These are phyloP conservation scores for Cadophora gregata DNA, from an alignment of 2,329 filamentous ascomycete species.

Conservation along the genomic window DNA sequence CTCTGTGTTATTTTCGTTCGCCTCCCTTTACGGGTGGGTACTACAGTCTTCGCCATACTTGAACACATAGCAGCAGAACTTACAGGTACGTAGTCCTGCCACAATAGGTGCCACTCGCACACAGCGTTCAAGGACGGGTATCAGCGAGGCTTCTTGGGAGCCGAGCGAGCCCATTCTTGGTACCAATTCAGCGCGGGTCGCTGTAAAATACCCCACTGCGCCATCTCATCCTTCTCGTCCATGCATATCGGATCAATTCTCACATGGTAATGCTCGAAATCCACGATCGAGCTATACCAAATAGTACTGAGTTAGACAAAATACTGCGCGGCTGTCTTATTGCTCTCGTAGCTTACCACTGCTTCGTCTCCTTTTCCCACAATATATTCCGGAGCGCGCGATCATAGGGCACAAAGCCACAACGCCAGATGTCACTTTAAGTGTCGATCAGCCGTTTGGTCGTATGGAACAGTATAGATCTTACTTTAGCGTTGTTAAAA, in stretches of 20 bases:
- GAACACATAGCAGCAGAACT: no score
- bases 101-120: neutral
- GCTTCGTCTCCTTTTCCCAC: constrained; percentile 7
- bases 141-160: constrained; percentile 4
- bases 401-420: constrained; percentile 16
- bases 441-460: neutral
- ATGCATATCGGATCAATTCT: neutral
- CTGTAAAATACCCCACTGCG: constrained; percentile 13
- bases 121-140: neutral
- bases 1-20: no score
- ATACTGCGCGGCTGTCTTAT: no score
- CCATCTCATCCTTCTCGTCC: constrained; percentile 19
- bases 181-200: constrained; percentile 19
- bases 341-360: constrained; percentile 1
- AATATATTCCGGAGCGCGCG: constrained; percentile 16
- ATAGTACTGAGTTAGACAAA: neutral
- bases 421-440: constrained; percentile 11
- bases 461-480: neutral
- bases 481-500: constrained; percentile 8
- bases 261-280: constrained; percentile 16
- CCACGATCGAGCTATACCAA: constrained; percentile 16
- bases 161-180: constrained; percentile 11
- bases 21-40: no score
- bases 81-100: no score
- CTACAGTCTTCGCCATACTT: no score